These are phyloP conservation scores for Cercospora sp. DNA, from an alignment of 2,329 filamentous ascomycete species.

Conservation along the genomic window DNA sequence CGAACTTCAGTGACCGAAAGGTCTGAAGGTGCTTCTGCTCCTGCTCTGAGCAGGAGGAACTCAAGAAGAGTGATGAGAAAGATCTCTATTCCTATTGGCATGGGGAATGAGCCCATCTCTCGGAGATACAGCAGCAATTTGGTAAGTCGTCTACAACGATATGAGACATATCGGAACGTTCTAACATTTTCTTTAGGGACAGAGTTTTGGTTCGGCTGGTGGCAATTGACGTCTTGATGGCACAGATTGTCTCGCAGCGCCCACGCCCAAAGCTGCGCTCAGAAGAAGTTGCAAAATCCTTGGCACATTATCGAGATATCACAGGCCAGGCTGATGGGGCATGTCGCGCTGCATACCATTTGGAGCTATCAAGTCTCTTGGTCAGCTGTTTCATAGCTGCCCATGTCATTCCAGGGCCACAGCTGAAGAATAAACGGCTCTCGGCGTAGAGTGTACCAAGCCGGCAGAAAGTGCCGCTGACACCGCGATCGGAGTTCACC, in stretches of 20 bases:
- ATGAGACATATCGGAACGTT: too few relatives aligned
- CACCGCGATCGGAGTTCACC: neutral
- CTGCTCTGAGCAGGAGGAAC: slow-evolving; percentile 28
- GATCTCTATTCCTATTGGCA: slow-evolving; percentile 49
- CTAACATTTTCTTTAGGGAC: neutral
- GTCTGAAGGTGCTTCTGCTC: slow-evolving; percentile 5
- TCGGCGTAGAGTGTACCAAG: neutral
- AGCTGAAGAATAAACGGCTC: neutral
- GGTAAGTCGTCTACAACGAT: slow-evolving; percentile 21
- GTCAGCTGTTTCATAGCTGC: neutral
- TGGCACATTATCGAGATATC: neutral
- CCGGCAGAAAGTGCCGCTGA: neutral
- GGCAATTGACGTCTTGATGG: neutral
- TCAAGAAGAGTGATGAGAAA: slow-evolving; percentile 41
- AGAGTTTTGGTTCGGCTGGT: slow-evolving; percentile 4
- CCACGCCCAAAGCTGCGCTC: neutral
- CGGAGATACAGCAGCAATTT: slow-evolving; percentile 50
- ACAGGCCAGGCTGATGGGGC: neutral
- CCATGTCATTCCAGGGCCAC: neutral
- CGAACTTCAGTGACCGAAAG: slow-evolving; percentile 21
- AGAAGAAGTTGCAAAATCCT: neutral
- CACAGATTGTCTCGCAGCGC: neutral
- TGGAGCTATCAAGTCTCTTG: neutral
- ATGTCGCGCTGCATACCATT: neutral
- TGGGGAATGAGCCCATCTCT: slow-evolving; percentile 46